Evolutionary conservation across 192 early-diverging fungal species (phyloP).

Genomic region (Cladochytrium replicatum): DNA sequence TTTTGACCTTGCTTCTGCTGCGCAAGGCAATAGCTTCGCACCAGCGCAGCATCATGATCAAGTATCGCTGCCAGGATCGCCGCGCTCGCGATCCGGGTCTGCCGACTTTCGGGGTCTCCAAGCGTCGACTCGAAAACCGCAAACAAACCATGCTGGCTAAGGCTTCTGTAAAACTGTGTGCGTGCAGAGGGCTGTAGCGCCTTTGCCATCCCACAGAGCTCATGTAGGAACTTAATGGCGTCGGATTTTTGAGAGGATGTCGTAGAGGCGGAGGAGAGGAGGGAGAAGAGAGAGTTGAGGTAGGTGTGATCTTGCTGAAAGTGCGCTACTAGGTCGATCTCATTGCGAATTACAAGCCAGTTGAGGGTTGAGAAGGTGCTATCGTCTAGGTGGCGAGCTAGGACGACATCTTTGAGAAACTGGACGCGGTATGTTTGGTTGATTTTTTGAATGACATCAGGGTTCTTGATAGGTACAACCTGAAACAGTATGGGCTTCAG

Average conservation of each 20-base stretch:
- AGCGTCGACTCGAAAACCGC: conserved; percentile 63
- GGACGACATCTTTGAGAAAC: conserved; percentile 77
- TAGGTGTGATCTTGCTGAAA: conserved; percentile 60
- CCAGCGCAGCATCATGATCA: conserved; percentile 68
- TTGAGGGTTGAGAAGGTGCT: conserved; percentile 59
- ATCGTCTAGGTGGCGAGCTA: conserved; percentile 71
- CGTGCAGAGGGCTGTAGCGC: conserved; percentile 51
- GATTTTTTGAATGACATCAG: conserved; percentile 64
- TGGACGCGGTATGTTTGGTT: conserved; percentile 78
- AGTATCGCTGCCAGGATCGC: conserved; percentile 63
- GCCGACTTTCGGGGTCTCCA: conserved; percentile 36
- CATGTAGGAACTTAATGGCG: conserved; percentile 69
- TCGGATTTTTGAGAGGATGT: conserved; percentile 52
- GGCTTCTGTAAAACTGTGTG: conserved; percentile 50
- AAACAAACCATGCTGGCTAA: conserved; percentile 73
- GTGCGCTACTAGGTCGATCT: conserved; percentile 72
- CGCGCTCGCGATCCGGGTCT: conserved; percentile 51
- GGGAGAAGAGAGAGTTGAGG: conserved; percentile 58
- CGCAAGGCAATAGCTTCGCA: conserved; percentile 57
- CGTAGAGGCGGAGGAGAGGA: conserved; percentile 36
- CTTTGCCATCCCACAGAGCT: conserved; percentile 71
- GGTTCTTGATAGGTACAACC: conserved; percentile 70
- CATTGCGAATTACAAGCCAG: conserved; percentile 69
- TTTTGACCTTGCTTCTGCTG: too few species aligned
- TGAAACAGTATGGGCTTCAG: too few species aligned